A percentile compares a stretch with the other conserved stretches of the same genome.
phyloP scores from a whole-genome alignment of 345 rosid genomes.

The sweet orange (Citrus sinensis) region DNA sequence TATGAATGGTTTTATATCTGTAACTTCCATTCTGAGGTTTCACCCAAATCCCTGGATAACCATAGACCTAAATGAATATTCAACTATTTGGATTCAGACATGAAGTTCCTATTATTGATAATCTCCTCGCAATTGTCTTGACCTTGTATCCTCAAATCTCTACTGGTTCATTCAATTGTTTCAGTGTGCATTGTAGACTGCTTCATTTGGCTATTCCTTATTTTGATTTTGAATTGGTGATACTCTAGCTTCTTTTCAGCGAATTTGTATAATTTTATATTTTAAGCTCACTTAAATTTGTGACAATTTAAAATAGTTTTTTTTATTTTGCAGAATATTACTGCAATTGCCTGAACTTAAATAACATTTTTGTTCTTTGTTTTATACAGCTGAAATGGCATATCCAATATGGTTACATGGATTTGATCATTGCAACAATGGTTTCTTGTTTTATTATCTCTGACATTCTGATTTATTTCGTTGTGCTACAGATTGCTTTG shows the following conservation, averaged over 20 bases:
- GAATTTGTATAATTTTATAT: neutral
- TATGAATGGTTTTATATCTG: neutral
- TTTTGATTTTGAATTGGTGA: neutral
- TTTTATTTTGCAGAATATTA: neutral
- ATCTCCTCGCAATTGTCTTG: neutral
- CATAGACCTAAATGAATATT: neutral
- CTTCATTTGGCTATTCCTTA: neutral
- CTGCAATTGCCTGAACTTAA: neutral
- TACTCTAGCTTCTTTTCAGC: neutral
- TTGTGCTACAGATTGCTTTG: conserved; percentile 63
- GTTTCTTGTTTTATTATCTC: conserved; percentile 4
- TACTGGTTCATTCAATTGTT: neutral
- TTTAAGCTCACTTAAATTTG: neutral
- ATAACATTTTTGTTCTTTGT: neutral
- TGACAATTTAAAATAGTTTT: neutral
- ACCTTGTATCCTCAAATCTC: neutral
- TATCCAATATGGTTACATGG: neutral
- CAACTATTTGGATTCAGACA: neutral
- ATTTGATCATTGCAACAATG: neutral
- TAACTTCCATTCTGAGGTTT: neutral
- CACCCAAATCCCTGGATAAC: neutral
- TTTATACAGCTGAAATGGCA: neutral
- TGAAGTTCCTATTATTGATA: neutral
- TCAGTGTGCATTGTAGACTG: neutral
- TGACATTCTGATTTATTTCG: conserved; percentile 25